Evolutionary conservation across 345 rosid species (phyloP).

Genomic region (Aethionema arabicum): DNA sequence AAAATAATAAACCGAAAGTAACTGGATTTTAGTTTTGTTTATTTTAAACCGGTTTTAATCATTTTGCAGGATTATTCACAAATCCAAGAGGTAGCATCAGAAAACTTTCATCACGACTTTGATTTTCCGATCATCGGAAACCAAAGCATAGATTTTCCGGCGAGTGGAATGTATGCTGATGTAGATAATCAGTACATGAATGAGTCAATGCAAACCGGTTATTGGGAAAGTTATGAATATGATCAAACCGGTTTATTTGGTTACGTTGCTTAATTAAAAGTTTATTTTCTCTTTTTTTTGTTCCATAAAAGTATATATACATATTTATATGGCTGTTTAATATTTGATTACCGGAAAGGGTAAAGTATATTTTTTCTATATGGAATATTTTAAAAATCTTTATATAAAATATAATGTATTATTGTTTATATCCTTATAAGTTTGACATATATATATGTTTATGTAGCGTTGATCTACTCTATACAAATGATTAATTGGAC

Average conservation of each 20-base stretch:
- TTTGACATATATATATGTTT: too few species aligned
- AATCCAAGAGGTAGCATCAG: conserved; percentile 41
- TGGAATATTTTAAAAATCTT: background rate
- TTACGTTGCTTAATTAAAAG: background rate
- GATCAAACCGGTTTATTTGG: conserved; percentile 36
- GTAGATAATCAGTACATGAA: conserved; percentile 45
- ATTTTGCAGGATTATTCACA: conserved; percentile 58
- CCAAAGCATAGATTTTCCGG: conserved; percentile 43
- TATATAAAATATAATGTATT: conserved; percentile 11
- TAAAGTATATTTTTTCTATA: conserved; percentile 3
- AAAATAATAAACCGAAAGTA: background rate
- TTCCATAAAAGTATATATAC: too few species aligned
- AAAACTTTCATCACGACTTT: conserved; percentile 39
- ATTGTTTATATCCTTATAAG: background rate
- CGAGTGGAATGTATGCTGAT: conserved; percentile 37
- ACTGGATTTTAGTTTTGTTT: too few species aligned
- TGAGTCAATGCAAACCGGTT: conserved; percentile 38
- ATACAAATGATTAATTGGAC: conserved; percentile 17
- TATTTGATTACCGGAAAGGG: background rate
- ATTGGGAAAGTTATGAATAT: conserved; percentile 47
- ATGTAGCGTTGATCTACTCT: background rate
- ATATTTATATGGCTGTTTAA: too few species aligned
- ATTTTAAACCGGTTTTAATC: background rate
- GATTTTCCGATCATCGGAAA: conserved; percentile 36
- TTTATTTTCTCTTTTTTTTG: too few species aligned